phyloP scores from a whole-genome alignment of 163 green algal species.

The Scenedesmus sp. region DNA sequence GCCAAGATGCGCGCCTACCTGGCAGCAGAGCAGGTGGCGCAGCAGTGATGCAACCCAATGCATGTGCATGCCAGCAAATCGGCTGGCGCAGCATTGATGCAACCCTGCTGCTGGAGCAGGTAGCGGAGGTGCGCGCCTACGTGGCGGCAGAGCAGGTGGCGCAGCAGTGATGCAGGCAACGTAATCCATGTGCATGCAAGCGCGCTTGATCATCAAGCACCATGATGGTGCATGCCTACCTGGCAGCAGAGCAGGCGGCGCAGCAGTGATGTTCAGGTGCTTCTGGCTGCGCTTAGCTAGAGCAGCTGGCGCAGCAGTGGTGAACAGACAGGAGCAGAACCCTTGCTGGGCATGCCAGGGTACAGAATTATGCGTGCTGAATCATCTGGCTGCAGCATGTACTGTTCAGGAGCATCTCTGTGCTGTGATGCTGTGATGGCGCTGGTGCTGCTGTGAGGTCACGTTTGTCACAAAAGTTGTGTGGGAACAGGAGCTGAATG shows the following conservation, averaged over 20 bases:
- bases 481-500: too few relatives aligned
- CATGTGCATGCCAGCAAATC: too few relatives aligned
- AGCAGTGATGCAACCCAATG: neutral
- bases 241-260: neutral
- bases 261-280: neutral
- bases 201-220: neutral
- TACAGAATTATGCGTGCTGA: too few relatives aligned
- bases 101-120: constrained; percentile 88
- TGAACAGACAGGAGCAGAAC: too few relatives aligned
- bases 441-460: too few relatives aligned
- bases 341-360: too few relatives aligned
- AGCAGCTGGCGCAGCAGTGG: too few relatives aligned
- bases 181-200: neutral
- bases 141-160: constrained; percentile 20
- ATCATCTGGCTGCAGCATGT: too few relatives aligned
- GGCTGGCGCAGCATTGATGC: neutral
- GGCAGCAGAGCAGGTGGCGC: constrained; percentile 19
- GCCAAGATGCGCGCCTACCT: constrained; percentile 50
- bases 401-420: too few relatives aligned
- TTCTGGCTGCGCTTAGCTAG: neutral
- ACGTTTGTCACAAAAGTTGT: too few relatives aligned
- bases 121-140: constrained; percentile 46
- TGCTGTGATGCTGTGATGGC: too few relatives aligned
- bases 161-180: neutral
- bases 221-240: neutral